These are phyloP conservation scores for Aspergillus fumigatus DNA, from an alignment of 2,329 filamentous ascomycete genomes.

Conservation along the genomic window DNA sequence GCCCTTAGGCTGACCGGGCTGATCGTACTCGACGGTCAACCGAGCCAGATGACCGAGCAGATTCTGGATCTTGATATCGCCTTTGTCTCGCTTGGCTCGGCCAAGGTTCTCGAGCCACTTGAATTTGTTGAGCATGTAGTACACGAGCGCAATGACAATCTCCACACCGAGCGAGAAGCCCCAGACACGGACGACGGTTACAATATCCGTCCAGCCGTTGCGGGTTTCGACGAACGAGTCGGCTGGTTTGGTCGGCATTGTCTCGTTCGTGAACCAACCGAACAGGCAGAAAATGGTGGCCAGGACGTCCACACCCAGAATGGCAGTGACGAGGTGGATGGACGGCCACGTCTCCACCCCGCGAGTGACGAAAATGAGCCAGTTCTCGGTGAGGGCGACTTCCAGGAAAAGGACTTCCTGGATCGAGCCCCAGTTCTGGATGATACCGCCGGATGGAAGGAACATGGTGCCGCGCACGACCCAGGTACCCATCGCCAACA, in stretches of 20 bases:
- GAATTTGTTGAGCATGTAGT: conserved; percentile 45
- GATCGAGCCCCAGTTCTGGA: conserved; percentile 69
- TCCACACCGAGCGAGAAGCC: conserved; percentile 48
- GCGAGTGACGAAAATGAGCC: conserved; percentile 94
- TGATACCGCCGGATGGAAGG: conserved; percentile 64
- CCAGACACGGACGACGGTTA: conserved; percentile 50
- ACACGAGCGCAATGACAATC: conserved; percentile 49
- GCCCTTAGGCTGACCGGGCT: conserved; percentile 41
- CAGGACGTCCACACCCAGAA: conserved; percentile 65
- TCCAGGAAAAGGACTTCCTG: conserved; percentile 83
- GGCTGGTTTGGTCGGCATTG: conserved; percentile 27
- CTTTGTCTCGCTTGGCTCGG: conserved; percentile 43
- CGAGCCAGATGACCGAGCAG: conserved; percentile 47
- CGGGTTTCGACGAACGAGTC: conserved; percentile 30
- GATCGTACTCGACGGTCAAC: conserved; percentile 47
- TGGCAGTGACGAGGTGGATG: conserved; percentile 66
- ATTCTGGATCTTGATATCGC: conserved; percentile 49
- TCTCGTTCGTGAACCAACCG: conserved; percentile 64
- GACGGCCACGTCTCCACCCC: conserved; percentile 70
- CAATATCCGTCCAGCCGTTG: conserved; percentile 57
- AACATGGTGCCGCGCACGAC: conserved; percentile 67
- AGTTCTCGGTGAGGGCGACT: conserved; percentile 89
- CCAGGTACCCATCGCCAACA: conserved; percentile 70
- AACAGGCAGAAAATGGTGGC: conserved; percentile 72
- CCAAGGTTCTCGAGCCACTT: conserved; percentile 45